These are phyloP conservation scores for Colletotrichum endophyticum DNA, from an alignment of 2,329 filamentous ascomycete genomes.

Conservation along the genomic window DNA sequence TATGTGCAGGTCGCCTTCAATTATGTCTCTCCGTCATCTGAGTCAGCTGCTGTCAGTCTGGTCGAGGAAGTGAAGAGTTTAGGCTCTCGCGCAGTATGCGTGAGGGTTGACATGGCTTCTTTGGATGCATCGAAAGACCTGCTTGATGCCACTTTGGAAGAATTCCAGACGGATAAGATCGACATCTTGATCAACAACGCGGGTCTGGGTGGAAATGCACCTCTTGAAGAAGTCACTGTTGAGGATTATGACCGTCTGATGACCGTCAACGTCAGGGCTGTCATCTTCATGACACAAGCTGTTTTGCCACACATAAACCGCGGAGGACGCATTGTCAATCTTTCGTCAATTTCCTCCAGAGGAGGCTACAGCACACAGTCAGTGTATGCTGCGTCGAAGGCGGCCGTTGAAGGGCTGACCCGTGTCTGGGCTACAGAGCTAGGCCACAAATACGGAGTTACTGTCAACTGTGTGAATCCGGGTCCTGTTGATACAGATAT, in stretches of 20 bases:
- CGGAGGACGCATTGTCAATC: constrained; percentile 36
- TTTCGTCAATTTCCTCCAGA: constrained; percentile 36
- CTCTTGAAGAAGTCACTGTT: background rate
- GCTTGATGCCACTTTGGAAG: background rate
- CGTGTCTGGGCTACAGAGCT: constrained; percentile 36
- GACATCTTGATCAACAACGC: constrained; percentile 11
- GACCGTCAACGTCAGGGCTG: constrained; percentile 3
- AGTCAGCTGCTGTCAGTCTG: background rate
- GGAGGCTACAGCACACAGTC: constrained; percentile 31
- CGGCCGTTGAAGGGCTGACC: constrained; percentile 31
- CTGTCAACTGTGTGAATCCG: constrained; percentile 36
- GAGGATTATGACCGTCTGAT: constrained; percentile 7
- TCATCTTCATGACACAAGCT: constrained; percentile 35
- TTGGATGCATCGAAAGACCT: background rate
- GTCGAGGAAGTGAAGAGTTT: background rate
- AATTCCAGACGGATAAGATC: background rate
- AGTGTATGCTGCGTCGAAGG: constrained; percentile 39
- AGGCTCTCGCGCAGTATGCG: background rate
- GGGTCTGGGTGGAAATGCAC: background rate
- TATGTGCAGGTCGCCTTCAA: background rate
- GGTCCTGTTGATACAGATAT: constrained; percentile 29
- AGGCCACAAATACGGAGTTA: constrained; percentile 30
- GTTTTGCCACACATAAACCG: constrained; percentile 30
- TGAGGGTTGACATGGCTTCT: background rate
- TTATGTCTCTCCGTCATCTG: constrained; percentile 4